Conservation (phyloP, 2,329 filamentous ascomycete species). For the Aureobasidium sp. region DNA sequence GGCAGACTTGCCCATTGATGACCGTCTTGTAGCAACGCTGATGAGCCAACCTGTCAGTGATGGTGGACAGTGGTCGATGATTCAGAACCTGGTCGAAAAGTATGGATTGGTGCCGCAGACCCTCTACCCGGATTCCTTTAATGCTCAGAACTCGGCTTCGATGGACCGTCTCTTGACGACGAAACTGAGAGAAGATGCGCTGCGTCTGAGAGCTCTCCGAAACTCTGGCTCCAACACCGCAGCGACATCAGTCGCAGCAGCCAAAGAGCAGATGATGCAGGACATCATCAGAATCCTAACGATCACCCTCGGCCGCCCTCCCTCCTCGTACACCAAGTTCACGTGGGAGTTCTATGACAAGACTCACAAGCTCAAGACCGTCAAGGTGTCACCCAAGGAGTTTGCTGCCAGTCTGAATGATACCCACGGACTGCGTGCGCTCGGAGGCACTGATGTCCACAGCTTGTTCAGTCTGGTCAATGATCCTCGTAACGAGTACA, state of each 20-base stretch:
- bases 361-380: slow-evolving; percentile 54
- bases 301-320: slow-evolving; percentile 73
- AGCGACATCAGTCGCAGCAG: slow-evolving; percentile 36
- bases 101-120: slow-evolving; percentile 76
- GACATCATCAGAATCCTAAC: slow-evolving; percentile 79
- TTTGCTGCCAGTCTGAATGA: slow-evolving; percentile 65
- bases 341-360: slow-evolving; percentile 74
- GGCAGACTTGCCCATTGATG: slow-evolving; percentile 60
- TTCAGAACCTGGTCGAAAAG: slow-evolving; percentile 75
- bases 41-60: slow-evolving; percentile 64
- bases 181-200: slow-evolving; percentile 77
- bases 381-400: slow-evolving; percentile 59
- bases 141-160: slow-evolving; percentile 61
- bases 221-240: slow-evolving; percentile 30
- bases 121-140: slow-evolving; percentile 76
- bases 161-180: slow-evolving; percentile 72
- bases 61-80: slow-evolving; percentile 89
- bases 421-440: slow-evolving; percentile 50
- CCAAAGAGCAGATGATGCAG: slow-evolving; percentile 68
- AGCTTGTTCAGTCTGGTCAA: slow-evolving; percentile 75
- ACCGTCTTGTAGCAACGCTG: slow-evolving; percentile 64
- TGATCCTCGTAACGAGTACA: slow-evolving; percentile 71
- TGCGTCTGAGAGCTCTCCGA: slow-evolving; percentile 59
- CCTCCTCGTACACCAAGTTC: slow-evolving; percentile 61
- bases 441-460: slow-evolving; percentile 54